Conservation (phyloP, 352 stramenopile species). For the Pythium apleroticum region DNA sequence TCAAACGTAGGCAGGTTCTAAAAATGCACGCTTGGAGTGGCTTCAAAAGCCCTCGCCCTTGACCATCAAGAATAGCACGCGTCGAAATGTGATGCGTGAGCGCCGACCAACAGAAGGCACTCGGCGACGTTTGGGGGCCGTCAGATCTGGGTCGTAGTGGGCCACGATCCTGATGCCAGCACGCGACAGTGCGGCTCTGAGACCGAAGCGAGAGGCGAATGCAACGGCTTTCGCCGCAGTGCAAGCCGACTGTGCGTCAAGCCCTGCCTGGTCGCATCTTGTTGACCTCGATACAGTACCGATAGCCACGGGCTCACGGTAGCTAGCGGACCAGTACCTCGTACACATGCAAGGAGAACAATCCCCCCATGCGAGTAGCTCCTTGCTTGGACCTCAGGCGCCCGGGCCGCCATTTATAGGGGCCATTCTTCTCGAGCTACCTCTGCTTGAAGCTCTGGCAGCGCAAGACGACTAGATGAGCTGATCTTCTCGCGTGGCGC, state of each 20-base stretch:
- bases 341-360: not conserved
- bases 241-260: no score
- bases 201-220: not conserved
- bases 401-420: not conserved
- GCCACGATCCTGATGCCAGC: not conserved
- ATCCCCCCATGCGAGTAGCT: not conserved
- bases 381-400: not conserved
- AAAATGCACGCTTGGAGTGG: not conserved
- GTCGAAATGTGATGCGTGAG: slow-evolving; percentile 1
- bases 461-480: not conserved
- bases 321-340: not conserved
- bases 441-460: not conserved
- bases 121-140: no score
- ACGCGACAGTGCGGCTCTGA: not conserved
- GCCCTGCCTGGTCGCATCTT: not conserved
- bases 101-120: not conserved
- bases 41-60: not conserved
- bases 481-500: not conserved
- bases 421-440: not conserved
- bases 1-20: not conserved
- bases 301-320: not conserved
- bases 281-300: no score
- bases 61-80: not conserved
- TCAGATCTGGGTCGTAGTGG: not conserved
- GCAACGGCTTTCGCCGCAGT: slow-evolving; percentile 3